Evolutionary conservation across 257 asterid species (phyloP), one percentile per base, ranked within the genome.

Genomic region (Solanum gracilifrons): DNA sequence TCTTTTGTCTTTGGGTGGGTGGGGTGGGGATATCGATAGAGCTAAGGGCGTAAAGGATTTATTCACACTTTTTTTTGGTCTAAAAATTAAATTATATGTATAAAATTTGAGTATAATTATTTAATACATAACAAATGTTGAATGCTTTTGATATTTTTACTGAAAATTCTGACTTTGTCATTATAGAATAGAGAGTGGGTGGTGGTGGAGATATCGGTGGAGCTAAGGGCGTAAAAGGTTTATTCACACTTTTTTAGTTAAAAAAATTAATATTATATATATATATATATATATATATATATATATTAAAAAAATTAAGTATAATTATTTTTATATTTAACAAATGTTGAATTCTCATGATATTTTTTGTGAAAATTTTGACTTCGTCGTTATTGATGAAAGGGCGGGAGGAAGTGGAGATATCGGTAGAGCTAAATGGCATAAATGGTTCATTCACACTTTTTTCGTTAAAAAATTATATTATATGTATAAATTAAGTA

Each of bases 351-450:
- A 7, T 58, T 3, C 3, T 51, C 4, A 13, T 13, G 15, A 12
- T 3, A 46, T 3, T 6, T 16, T 12, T 68, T 5, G 4, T 18
- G 43, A 72, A 32, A 72, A 33, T 32, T 73, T 6, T 2, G 3
- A 20, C 9, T 72, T 9, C 0, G 0, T 73, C 9, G 12, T 2
- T 2, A 15, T 7, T 2, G 15, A 0, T 13, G 1, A 79, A 13
- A 80, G 66, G 37, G 15, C 10, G 3, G 35, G 62, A 39, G 12
- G 43, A 18, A 9, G 33, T 5, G 5, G 6, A 3, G 36, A 27
- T 6, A 29, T 15, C 18, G n/a, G 6, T 16, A 15, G 46, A 66
- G 18, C 5, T 68, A n/a, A 27, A 66, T 1, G 9, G 6, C 3
- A 3, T 39, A n/a, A 39, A 39, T 1, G 16, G 1, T 66, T 66